Percentiles rank a stretch among this genome's conserved stretches.
Conservation (phyloP, 2,329 filamentous ascomycete genomes). For the Calonectria multiphialidica region DNA sequence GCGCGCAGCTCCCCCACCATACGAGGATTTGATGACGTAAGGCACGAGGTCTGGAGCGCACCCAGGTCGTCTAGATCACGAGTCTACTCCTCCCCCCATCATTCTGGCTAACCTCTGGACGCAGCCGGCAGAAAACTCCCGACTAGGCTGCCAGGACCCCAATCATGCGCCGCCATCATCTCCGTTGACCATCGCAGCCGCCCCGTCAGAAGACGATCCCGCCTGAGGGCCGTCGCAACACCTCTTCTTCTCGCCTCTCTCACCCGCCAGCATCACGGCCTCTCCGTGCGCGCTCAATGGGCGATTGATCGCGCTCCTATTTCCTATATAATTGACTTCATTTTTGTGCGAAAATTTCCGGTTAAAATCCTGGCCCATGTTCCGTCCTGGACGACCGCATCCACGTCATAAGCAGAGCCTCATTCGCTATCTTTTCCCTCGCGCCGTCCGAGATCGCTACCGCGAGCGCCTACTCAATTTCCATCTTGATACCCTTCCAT, state of each 20-base stretch:
- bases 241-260: constrained; percentile 9
- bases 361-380: constrained; percentile 59
- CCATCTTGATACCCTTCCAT: constrained; percentile 80
- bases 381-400: constrained; percentile 50
- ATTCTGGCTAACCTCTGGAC: constrained; percentile 8
- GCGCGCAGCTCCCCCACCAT: constrained; percentile 10
- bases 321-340: constrained; percentile 21
- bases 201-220: constrained; percentile 48
- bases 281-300: constrained; percentile 20
- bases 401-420: constrained; percentile 61
- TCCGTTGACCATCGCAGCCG: constrained; percentile 31
- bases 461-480: constrained; percentile 77
- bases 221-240: constrained; percentile 34
- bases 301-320: constrained; percentile 8
- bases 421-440: constrained; percentile 78
- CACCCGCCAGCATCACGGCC: constrained; percentile 16
- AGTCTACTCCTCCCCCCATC: constrained; percentile 26
- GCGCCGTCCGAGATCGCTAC: constrained; percentile 69
- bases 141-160: constrained; percentile 7
- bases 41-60: constrained; percentile 28
- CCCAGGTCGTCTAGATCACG: constrained; percentile 34
- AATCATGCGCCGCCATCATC: constrained; percentile 43
- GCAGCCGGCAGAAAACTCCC: background rate
- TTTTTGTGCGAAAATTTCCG: constrained; percentile 8
- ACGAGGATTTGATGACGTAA: constrained; percentile 41